Conservation (phyloP, 257 asterid species). For the Solanum sitiens region DNA sequence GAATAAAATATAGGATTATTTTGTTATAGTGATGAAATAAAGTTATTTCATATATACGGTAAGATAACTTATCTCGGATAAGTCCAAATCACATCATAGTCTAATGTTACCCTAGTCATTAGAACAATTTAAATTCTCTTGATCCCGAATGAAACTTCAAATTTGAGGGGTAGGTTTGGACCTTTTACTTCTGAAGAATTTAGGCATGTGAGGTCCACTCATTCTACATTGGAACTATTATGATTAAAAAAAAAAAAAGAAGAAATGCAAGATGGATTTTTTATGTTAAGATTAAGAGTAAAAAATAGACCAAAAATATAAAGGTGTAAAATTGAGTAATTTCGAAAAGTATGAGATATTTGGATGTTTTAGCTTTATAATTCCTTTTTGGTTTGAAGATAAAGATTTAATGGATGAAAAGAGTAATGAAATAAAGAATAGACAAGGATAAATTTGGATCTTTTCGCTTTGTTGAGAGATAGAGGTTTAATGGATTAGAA, state of each 20-base stretch:
- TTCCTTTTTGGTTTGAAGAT: not conserved
- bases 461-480: not conserved
- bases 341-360: not conserved
- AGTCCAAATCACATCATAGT: no score
- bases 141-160: no score
- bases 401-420: not conserved
- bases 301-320: not conserved
- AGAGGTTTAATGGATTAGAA: not conserved
- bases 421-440: not conserved
- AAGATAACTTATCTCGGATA: no score
- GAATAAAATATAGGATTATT: no score
- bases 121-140: no score
- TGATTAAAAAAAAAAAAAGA: no score
- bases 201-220: not conserved
- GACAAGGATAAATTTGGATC: not conserved
- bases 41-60: no score
- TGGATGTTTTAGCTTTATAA: not conserved
- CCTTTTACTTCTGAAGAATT: no score
- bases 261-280: no score
- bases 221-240: not conserved
- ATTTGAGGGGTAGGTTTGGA: no score
- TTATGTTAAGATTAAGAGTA: not conserved
- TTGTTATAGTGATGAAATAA: no score
- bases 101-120: no score
- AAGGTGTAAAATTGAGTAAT: not conserved